These are phyloP conservation scores for Trichoderma afroharzianum DNA, from an alignment of 2,329 filamentous ascomycete genomes.

Conservation along the genomic window DNA sequence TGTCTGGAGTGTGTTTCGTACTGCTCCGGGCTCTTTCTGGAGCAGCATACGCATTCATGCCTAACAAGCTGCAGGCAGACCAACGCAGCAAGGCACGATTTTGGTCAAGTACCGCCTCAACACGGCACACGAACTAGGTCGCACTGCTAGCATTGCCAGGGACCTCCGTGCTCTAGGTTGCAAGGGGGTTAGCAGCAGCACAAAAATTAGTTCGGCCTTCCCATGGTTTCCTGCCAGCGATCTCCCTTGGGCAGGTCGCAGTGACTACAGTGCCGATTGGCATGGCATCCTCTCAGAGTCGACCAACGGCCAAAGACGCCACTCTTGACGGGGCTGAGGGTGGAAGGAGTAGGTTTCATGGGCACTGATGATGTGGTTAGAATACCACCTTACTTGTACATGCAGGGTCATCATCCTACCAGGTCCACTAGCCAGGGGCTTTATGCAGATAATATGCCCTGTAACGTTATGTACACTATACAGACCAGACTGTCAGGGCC, in stretches of 20 bases:
- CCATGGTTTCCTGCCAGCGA: neutral
- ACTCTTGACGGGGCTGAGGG: neutral
- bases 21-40: neutral
- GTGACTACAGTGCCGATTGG: neutral
- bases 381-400: neutral
- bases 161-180: neutral
- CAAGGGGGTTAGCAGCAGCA: neutral
- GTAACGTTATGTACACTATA: neutral
- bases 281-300: neutral
- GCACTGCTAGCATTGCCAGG: neutral
- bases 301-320: neutral
- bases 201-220: neutral
- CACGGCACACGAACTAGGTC: neutral
- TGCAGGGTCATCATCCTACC: neutral
- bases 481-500: neutral
- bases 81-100: neutral
- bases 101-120: neutral
- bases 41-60: conserved; percentile 3
- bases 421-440: neutral
- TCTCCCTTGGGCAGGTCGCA: neutral
- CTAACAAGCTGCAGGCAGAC: conserved; percentile 10
- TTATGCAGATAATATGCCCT: conserved; percentile 5
- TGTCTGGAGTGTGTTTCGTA: neutral
- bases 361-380: neutral
- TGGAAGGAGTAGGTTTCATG: neutral